Evolutionary conservation across 2,329 filamentous ascomycete genomes (phyloP), one percentile per base, ranked within the genome.

Genomic region (Verticillium isaacii): DNA sequence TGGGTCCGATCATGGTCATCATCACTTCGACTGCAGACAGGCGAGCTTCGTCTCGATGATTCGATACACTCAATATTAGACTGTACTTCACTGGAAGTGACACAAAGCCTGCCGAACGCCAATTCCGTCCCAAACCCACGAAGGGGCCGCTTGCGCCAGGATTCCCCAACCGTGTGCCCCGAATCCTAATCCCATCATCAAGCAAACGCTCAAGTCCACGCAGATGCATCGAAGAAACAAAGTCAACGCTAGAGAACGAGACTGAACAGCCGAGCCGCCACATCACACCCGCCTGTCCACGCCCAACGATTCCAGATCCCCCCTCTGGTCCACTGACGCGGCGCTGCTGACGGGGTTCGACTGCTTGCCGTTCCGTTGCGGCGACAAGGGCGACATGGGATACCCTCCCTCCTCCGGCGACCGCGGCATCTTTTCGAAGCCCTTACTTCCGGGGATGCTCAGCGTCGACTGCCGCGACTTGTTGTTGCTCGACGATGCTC

Each of bases 401-500:
- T 50, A 50, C 19, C 41, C 41, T 9, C 41, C 41, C 9, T 50
- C 41, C 8, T 50, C 41, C 9, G 41, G 19, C 9, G 41, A 50
- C 17, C 41, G 41, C 6, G 41, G 19, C 41, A 50, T 50, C 41
- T 50, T 50, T n/a, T 50, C 41, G 41, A 50, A 50, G 8, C 41
- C 41, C 19, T 50, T 50, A 7, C 19, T 23, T n/a, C 41, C 41
- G 7, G 41, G 41, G 19, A 34, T 37, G 11, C 61, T 37, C 12
- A 60, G 57, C 8, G 61, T 58, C 12, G 63, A 64, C 14, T 60
- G 56, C 32, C 37, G 52, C 25, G 63, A 63, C 11, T 58, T 50
- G 41, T 50, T 50, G 41, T 8, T 50, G 41, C n/a, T 50, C n/a
- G 41, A 23, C 17, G 41, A 23, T 12, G 9, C 41, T 25, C 19